Base-by-base conservation (phyloP, 2,329 filamentous ascomycete species). In the Neospermospora avenae region DNA sequence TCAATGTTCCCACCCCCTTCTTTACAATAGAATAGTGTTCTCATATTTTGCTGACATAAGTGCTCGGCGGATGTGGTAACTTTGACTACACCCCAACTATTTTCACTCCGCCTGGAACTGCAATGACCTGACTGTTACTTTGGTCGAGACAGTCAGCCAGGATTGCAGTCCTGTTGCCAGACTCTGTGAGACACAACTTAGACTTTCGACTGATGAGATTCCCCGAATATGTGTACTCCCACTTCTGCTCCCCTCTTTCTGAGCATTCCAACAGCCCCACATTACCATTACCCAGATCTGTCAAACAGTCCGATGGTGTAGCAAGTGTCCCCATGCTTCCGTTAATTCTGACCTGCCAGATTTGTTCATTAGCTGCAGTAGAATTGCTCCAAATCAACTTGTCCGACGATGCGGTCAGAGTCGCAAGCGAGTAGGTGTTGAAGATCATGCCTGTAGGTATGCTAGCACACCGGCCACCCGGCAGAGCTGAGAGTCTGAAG, bases 401-500 rank as follows among this genome's bases (percentile, higher is more conserved):
- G 24, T 54, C 51, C 14, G 18, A 42, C 16, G 63, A 60, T 8
- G 60, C 42, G 4, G 77, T 77, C 35, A 81, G 69, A 61, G 77
- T 79, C 31, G 74, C 73, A 10, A 75, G 68, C 1, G 77, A 78
- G 22, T 73, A 75, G 0, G 78, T 80, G 64, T 81, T 80, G 69
- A 81, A 80, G 52, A 81, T 76, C 65, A 78, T 74, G 4, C 79
- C 80, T 0, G 78, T 81, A 0, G 79, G 77, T 34, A 48, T 64
- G 34, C 63, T 45, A 10, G 48, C 54, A 11, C 61, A 52, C 25
- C 53, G 13, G 1, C 44, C 51, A 2, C 44, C 51, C 8, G 72
- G 73, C 10, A 72, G 66, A 20, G 64, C 63, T 5, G 75, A 73
- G 35, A 81, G 69, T 41, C 78, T 73, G 62, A 75, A 77, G 13